phyloP scores from a whole-genome alignment of 140 eudicot genomes.

The Erigeron philadelphicus region DNA sequence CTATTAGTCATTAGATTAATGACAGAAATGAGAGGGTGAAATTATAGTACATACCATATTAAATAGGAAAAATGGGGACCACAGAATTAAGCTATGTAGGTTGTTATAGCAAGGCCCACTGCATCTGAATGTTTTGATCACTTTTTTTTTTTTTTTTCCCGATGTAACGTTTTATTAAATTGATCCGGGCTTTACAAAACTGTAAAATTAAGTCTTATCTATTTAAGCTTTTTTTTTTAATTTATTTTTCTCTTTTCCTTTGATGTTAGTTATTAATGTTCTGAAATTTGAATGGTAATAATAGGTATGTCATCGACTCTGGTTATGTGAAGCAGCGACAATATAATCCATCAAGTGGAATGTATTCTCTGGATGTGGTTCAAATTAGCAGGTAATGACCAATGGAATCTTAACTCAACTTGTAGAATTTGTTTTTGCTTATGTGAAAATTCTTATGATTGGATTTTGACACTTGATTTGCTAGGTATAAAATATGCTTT shows the following conservation, averaged over 20 bases:
- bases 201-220: background rate
- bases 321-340: constrained; percentile 98
- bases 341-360: constrained; percentile 89
- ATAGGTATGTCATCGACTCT: constrained; percentile 88
- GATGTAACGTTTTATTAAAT: background rate
- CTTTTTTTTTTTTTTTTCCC: no score
- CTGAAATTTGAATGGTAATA: background rate
- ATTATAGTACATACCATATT: no score
- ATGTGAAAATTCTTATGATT: background rate
- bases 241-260: background rate
- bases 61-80: no score
- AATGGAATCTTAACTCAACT: no score
- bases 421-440: background rate
- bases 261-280: constrained; percentile 8
- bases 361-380: constrained; percentile 95
- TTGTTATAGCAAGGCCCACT: no score
- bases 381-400: constrained; percentile 71
- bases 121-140: no score
- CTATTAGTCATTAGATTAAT: no score
- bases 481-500: background rate
- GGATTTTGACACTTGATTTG: background rate
- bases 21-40: no score
- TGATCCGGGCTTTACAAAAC: background rate
- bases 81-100: no score
- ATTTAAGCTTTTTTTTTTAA: background rate